Base-by-base conservation (phyloP, 192 early-diverging fungal genomes). In the Globomyces pollinis-pini region DNA sequence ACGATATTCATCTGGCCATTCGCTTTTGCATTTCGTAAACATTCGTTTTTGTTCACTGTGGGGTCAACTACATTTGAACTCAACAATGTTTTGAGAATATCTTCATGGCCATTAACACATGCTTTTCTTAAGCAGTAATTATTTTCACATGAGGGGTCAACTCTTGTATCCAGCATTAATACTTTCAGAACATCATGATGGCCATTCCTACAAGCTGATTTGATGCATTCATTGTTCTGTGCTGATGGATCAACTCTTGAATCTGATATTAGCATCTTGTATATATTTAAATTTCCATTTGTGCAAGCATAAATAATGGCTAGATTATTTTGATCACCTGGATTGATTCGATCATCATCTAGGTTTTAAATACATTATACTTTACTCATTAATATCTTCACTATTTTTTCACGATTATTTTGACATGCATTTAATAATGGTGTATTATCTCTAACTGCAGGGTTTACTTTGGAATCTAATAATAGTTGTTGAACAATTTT, bases 281-380 rank as follows among this genome's bases (percentile, higher is more conserved):
- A 55, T n/a, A 64, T 8, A 20, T 33, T 21, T 4, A 12, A 18
- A 47, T 57, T 38, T 8, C 39, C 51, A 21, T 57, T 32, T 35
- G 43, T 29, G 23, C 28, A 13, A 2, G 54, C 54, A 26, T 20
- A 7, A 15, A 24, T 33, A 30, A 57, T 30, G 32, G 2, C 7
- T 12, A 57, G 16, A 23, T 57, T 57, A 8, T 39, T 23, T 24
- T 28, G 29, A 7, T 54, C 52, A 1, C 29, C 21, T 4, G 52
- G 52, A 5, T 39, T 31, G 12, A 39, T 31, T 20, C 52, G 6
- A 15, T 3, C 4, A 39, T 54, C 52, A n/a, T n/a, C n/a, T n/a
- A n/a, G n/a, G n/a, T n/a, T n/a, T n/a, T n/a, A n/a, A n/a, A n/a
- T n/a, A n/a, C n/a, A n/a, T n/a, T n/a, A n/a, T n/a, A n/a, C n/a